Evolutionary conservation across 2,329 filamentous ascomycete species (phyloP).

Genomic region (Fusarium sp.): DNA sequence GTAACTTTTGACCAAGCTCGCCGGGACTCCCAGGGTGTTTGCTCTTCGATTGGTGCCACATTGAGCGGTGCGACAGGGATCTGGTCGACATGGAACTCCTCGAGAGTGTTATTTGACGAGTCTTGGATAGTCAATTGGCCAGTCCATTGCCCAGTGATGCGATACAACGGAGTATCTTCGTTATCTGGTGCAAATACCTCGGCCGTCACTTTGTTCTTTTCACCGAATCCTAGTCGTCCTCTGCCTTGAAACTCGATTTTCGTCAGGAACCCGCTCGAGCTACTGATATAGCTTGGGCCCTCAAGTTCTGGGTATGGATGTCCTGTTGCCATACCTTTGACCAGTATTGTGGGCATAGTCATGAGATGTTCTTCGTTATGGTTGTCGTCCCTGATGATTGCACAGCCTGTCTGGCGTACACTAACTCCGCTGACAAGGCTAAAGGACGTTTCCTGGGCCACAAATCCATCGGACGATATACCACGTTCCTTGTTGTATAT

Average conservation of each 20-base stretch:
- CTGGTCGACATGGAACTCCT: slow-evolving; percentile 17
- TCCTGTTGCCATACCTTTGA: slow-evolving; percentile 13
- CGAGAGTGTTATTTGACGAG: not conserved
- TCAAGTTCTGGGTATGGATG: slow-evolving; percentile 20
- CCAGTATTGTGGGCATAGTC: slow-evolving; percentile 24
- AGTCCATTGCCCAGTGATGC: slow-evolving; percentile 11
- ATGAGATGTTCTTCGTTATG: slow-evolving; percentile 18
- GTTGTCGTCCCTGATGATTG: slow-evolving; percentile 16
- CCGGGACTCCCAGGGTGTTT: slow-evolving; percentile 83
- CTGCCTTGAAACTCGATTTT: slow-evolving; percentile 21
- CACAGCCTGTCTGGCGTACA: slow-evolving; percentile 16
- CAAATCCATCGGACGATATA: slow-evolving; percentile 17
- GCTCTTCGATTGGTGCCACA: slow-evolving; percentile 63
- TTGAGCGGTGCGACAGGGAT: slow-evolving; percentile 6
- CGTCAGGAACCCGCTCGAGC: slow-evolving; percentile 18
- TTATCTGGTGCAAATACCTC: slow-evolving; percentile 15
- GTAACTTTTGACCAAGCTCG: slow-evolving; percentile 84
- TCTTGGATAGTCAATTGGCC: slow-evolving; percentile 1
- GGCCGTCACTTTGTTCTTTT: slow-evolving; percentile 18
- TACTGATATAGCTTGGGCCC: slow-evolving; percentile 16
- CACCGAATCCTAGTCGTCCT: slow-evolving; percentile 5
- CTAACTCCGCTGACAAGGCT: slow-evolving; percentile 19
- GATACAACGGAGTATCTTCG: slow-evolving; percentile 5
- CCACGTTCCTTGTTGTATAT: slow-evolving; percentile 24
- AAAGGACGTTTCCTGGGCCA: slow-evolving; percentile 20